A percentile compares a stretch with the other conserved stretches of the same genome.
These are phyloP conservation scores for Lagenidium sp. DNA, from an alignment of 352 stramenopile species.

Conservation along the genomic window DNA sequence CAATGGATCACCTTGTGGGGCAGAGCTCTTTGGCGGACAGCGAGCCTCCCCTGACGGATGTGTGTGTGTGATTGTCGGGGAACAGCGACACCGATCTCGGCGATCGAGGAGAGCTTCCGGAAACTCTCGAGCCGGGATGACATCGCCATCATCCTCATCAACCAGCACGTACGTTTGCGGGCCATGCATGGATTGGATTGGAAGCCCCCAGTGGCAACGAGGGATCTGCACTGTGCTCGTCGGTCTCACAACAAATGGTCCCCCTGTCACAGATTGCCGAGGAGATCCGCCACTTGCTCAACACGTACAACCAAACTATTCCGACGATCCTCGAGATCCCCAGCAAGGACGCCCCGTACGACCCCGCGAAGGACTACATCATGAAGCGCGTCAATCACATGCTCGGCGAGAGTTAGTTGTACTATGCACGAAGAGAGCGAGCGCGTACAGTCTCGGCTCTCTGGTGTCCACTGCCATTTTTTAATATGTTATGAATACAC, in stretches of 20 bases:
- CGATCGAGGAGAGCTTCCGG: conserved; percentile 92
- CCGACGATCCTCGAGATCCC: conserved; percentile 98
- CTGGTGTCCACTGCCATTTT: no score
- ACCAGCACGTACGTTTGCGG: conserved; percentile 87
- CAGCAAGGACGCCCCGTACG: conserved; percentile 94
- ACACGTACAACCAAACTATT: conserved; percentile 98
- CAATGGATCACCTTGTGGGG: background rate
- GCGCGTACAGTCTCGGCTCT: no score
- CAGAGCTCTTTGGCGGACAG: background rate
- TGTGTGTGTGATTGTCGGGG: conserved; percentile 4
- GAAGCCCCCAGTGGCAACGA: no score
- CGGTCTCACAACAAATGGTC: background rate
- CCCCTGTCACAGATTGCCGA: conserved; percentile 81
- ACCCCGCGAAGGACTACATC: conserved; percentile 98
- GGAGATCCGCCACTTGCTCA: conserved; percentile 97
- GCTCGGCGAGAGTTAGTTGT: conserved; percentile 67
- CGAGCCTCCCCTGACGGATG: background rate
- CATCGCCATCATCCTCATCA: conserved; percentile 98
- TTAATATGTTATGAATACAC: no score
- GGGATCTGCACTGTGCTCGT: background rate
- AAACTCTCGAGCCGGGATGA: conserved; percentile 91
- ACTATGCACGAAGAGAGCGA: no score
- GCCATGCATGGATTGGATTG: background rate
- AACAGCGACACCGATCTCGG: conserved; percentile 77
- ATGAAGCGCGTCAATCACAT: conserved; percentile 96